These are phyloP conservation scores for Zoysia matrella DNA, from an alignment of 202 grass and related monocot genomes.

Conservation along the genomic window DNA sequence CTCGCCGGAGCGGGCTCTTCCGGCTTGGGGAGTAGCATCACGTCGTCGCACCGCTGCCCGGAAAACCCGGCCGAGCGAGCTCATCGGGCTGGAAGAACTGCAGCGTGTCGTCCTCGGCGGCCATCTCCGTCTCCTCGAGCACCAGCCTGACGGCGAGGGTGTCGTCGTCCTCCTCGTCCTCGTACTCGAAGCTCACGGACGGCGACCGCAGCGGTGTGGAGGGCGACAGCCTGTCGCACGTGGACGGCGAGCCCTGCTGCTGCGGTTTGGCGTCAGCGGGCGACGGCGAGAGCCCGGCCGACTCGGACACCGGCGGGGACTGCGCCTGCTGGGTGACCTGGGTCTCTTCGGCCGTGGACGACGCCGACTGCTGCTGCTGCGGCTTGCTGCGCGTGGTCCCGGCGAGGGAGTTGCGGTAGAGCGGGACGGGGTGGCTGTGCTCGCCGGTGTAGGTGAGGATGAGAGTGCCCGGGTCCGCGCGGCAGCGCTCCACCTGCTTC, in stretches of 20 bases:
- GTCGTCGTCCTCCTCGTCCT: slow-evolving; percentile 22
- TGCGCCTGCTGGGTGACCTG: not conserved
- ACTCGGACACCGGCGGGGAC: not conserved
- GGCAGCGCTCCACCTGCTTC: too few species aligned
- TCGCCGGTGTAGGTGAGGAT: too few species aligned
- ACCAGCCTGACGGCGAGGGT: not conserved
- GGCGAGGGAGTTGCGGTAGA: slow-evolving; percentile 85
- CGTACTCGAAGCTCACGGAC: slow-evolving; percentile 14
- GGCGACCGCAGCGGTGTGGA: slow-evolving; percentile 6
- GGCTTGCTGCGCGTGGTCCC: slow-evolving; percentile 68
- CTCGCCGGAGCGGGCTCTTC: not conserved
- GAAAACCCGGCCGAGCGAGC: not conserved
- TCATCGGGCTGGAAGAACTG: not conserved
- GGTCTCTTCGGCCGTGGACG: not conserved
- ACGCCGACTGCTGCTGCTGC: not conserved
- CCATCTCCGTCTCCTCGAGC: slow-evolving; percentile 14
- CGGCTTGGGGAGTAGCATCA: not conserved
- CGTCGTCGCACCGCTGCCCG: not conserved
- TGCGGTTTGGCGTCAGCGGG: not conserved
- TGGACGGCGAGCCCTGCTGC: not conserved
- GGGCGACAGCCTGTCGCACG: not conserved
- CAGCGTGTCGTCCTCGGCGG: not conserved
- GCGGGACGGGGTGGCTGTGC: not conserved
- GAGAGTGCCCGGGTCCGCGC: too few species aligned
- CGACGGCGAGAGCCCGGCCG: slow-evolving; percentile 30